A percentile compares a stretch with the other conserved stretches of the same genome.
phyloP scores from a whole-genome alignment of 257 asterid genomes.

The Solanum appendiculatum region DNA sequence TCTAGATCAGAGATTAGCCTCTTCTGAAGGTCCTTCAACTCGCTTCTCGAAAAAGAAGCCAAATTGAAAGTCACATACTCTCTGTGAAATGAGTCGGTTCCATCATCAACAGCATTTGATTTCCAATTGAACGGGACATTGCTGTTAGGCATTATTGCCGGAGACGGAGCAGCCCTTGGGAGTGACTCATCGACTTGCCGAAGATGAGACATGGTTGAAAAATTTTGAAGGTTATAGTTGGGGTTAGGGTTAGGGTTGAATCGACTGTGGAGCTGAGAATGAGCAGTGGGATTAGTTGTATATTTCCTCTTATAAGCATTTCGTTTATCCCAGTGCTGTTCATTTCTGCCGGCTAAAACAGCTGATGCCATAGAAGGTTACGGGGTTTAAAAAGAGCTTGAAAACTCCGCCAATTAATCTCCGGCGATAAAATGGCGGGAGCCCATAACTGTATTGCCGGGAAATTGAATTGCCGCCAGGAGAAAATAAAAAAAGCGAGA shows the following conservation, averaged over 20 bases:
- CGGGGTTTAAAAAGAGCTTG: neutral
- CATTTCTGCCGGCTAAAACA: slow-evolving; percentile 18
- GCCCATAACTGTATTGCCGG: slow-evolving; percentile 8
- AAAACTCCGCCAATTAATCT: neutral
- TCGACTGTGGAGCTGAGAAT: slow-evolving; percentile 1
- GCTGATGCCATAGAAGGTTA: slow-evolving; percentile 20
- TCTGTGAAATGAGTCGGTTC: neutral
- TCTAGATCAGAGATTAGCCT: slow-evolving; percentile 11
- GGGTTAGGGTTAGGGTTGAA: slow-evolving; percentile 6
- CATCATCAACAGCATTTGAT: neutral
- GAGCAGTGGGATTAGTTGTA: neutral
- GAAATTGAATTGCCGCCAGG: neutral
- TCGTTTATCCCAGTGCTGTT: slow-evolving; percentile 13
- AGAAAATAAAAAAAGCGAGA: neutral
- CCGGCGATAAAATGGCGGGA: slow-evolving; percentile 19
- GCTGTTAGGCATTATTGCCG: neutral
- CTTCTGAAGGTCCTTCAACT: slow-evolving; percentile 9
- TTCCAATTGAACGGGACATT: neutral
- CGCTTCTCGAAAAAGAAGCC: slow-evolving; percentile 6
- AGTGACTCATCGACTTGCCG: slow-evolving; percentile 7
- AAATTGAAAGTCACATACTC: slow-evolving; percentile 13
- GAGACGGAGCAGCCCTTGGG: neutral
- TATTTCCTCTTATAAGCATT: slow-evolving; percentile 11
- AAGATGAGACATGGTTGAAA: neutral
- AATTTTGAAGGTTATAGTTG: slow-evolving; percentile 3